A percentile compares a stretch with the other conserved stretches of the same genome.
Evolutionary conservation across 1,284 basidiomycete genomes (phyloP).

Genomic region (Stygiomarasmius scandens): DNA sequence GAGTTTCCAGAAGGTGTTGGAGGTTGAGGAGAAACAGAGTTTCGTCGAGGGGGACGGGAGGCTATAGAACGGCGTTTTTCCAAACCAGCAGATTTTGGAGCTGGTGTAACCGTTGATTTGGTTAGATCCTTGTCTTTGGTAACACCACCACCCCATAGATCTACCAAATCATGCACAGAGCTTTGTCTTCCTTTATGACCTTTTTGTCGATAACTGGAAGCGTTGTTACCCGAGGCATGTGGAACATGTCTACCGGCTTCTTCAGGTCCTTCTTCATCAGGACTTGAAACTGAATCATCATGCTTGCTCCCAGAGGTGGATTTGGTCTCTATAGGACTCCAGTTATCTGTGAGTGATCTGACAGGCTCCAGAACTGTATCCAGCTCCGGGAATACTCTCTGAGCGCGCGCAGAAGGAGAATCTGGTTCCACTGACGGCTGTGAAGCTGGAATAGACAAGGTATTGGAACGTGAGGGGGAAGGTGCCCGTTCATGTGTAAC

Average conservation of each 20-base stretch:
- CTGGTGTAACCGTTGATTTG: conserved; percentile 13
- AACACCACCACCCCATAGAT: conserved; percentile 66
- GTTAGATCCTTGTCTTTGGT: conserved; percentile 19
- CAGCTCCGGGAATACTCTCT: conserved; percentile 36
- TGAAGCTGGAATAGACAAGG: background rate
- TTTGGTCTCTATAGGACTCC: conserved; percentile 28
- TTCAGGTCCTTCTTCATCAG: conserved; percentile 66
- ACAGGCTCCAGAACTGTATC: conserved; percentile 23
- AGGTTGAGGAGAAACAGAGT: conserved; percentile 14
- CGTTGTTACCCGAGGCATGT: conserved; percentile 20
- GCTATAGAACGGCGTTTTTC: conserved; percentile 14
- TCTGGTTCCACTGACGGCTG: conserved; percentile 4
- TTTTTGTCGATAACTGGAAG: conserved; percentile 22
- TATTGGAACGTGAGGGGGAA: background rate
- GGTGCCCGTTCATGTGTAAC: conserved; percentile 39
- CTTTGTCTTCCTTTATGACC: conserved; percentile 63
- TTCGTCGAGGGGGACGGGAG: conserved; percentile 3
- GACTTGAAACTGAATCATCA: conserved; percentile 54
- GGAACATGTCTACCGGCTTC: conserved; percentile 44
- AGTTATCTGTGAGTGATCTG: conserved; percentile 28
- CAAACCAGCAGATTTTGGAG: conserved; percentile 9
- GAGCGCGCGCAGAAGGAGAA: conserved; percentile 11
- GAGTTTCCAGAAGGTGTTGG: background rate
- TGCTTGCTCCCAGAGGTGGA: conserved; percentile 15
- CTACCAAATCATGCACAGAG: conserved; percentile 79